Percentiles rank a stretch among this genome's conserved stretches.
These are phyloP conservation scores for Evernia prunastri DNA, from an alignment of 495 filamentous ascomycete genomes.

Conservation along the genomic window DNA sequence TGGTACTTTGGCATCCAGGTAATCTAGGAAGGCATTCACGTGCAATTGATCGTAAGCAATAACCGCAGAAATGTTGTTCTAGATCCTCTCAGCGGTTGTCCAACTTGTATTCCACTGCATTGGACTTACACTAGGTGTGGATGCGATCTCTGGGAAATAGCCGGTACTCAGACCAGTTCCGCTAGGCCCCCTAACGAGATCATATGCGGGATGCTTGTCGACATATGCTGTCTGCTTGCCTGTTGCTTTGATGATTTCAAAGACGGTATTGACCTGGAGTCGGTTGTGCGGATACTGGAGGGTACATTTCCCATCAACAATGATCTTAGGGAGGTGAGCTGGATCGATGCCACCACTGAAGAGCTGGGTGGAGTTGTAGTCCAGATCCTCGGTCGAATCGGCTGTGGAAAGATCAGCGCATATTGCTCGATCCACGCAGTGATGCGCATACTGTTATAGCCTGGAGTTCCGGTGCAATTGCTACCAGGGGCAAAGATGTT, in stretches of 20 bases:
- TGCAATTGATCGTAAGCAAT: constrained; percentile 33
- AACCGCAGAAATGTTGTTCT: constrained; percentile 25
- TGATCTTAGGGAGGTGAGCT: constrained; percentile 29
- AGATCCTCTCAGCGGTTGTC: constrained; percentile 4
- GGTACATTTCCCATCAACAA: constrained; percentile 28
- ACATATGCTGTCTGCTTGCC: constrained; percentile 35
- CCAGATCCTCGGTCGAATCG: constrained; percentile 27
- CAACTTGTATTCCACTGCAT: neutral
- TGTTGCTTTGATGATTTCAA: constrained; percentile 29
- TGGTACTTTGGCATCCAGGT: constrained; percentile 30
- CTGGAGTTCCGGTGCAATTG: constrained; percentile 30
- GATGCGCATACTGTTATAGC: constrained; percentile 27
- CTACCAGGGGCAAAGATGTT: constrained; percentile 19
- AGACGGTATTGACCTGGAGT: constrained; percentile 36
- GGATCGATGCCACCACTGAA: constrained; percentile 35
- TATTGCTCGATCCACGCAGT: neutral
- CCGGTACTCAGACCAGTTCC: constrained; percentile 33
- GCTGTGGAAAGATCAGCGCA: constrained; percentile 22
- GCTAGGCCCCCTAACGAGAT: constrained; percentile 32
- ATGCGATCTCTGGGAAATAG: constrained; percentile 35
- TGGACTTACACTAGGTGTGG: neutral
- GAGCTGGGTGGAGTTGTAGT: constrained; percentile 29
- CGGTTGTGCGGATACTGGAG: constrained; percentile 33
- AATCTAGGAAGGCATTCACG: constrained; percentile 33
- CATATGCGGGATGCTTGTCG: constrained; percentile 38